These are phyloP conservation scores for Fusarium hostae DNA, from an alignment of 2,329 filamentous ascomycete genomes.

Conservation along the genomic window DNA sequence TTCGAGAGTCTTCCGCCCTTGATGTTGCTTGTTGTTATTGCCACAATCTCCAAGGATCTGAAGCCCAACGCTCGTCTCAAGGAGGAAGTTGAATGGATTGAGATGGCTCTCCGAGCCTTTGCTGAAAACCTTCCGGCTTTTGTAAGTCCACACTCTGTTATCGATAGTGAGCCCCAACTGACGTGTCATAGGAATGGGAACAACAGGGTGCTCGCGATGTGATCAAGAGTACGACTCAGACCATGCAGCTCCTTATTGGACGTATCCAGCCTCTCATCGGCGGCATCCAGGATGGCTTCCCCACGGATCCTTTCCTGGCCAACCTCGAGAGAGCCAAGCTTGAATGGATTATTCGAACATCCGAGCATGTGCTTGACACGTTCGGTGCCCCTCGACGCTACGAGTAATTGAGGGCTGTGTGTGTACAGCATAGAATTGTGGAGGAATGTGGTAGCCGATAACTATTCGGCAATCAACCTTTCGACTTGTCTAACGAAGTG, in stretches of 20 bases:
- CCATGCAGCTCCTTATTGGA: constrained; percentile 53
- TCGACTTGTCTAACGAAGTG: constrained; percentile 18
- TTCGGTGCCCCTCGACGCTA: constrained; percentile 47
- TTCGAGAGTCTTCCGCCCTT: constrained; percentile 69
- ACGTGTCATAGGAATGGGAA: constrained; percentile 52
- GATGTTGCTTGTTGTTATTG: constrained; percentile 71
- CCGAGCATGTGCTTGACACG: constrained; percentile 50
- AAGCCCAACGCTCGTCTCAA: constrained; percentile 62
- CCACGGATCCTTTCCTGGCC: constrained; percentile 54
- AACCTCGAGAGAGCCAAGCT: constrained; percentile 53
- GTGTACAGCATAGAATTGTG: constrained; percentile 18
- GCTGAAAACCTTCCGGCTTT: constrained; percentile 59
- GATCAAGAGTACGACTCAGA: constrained; percentile 53
- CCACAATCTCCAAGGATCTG: constrained; percentile 70
- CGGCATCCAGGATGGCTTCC: constrained; percentile 51
- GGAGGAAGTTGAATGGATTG: constrained; percentile 69
- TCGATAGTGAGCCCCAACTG: constrained; percentile 6
- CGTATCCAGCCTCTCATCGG: constrained; percentile 50
- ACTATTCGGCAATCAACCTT: constrained; percentile 8
- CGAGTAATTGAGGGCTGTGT: constrained; percentile 39
- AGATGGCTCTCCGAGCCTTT: constrained; percentile 67
- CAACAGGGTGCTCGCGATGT: constrained; percentile 51
- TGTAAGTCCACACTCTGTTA: constrained; percentile 54
- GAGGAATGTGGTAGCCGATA: constrained; percentile 2
- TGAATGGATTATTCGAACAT: constrained; percentile 53